Evolutionary conservation across 108 stramenopile species (phyloP), one percentile per base, ranked within the genome.

Genomic region (Skeletonema marinoi): DNA sequence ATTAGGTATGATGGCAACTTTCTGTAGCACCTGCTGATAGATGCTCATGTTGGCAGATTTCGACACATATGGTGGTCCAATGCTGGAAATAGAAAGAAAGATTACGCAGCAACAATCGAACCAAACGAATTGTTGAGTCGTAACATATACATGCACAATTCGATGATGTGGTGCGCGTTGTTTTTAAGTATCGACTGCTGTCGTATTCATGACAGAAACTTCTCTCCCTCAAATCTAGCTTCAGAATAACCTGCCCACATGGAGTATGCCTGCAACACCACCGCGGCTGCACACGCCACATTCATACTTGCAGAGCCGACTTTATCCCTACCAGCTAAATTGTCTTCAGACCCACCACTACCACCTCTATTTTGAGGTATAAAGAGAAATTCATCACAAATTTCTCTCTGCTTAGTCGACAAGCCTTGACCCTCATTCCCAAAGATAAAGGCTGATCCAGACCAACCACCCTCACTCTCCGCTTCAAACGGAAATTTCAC

Each of bases 271-370:
- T 70, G 68, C 68, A 70, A 31, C 0, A 70, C 60, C 16, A 70
- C 68, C 58, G 68, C 68, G 60, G 68, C 68, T 21, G 68, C 68
- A 61, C 68, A 70, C n/a, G 68, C 68, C 32, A 70, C 68, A 62
- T 70, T 70, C 68, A 70, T 62, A 62, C 68, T 70, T 19, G 68
- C 68, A 14, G 68, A 70, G 32, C 68, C 68, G 17, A 56, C 56
- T 16, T 60, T 60, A 16, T 62, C 68, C 29, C 61, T 68, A 51
- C 33, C 33, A 35, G 33, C 6, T 6, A 35, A 5, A 35, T 4
- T 41, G 12, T 41, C 39, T 41, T 11, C 12, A 11, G 39, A 12
- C 11, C 39, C 33, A 35, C 6, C 33, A 35, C 33, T 68, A 10
- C 68, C 68, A 62, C 68, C 68, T n/a, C 68, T 60, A 19, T 70